These are phyloP conservation scores for Magnusiomyces paraingens DNA, from an alignment of 1,139 yeast genomes.

Conservation along the genomic window DNA sequence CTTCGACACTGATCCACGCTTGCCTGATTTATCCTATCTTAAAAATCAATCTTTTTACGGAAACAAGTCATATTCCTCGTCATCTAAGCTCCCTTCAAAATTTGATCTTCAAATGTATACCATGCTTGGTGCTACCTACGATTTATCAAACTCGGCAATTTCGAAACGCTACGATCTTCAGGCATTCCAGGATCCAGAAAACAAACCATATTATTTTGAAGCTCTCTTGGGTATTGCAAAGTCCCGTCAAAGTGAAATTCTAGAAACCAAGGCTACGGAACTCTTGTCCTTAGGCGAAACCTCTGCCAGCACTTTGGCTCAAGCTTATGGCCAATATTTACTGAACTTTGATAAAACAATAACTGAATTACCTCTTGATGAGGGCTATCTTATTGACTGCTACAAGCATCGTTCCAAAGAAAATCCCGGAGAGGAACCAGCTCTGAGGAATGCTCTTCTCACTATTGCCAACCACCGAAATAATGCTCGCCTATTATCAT, in stretches of 20 bases:
- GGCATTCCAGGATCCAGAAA: conserved; percentile 45
- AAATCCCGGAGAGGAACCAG: conserved; percentile 16
- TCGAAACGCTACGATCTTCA: conserved; percentile 56
- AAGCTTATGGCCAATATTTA: conserved; percentile 51
- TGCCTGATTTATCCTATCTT: too few species aligned
- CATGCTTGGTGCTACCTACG: conserved; percentile 49
- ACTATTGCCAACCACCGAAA: conserved; percentile 19
- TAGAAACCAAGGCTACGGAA: conserved; percentile 48
- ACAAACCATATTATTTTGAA: conserved; percentile 62
- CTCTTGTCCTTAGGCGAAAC: conserved; percentile 51
- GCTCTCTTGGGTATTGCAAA: conserved; percentile 48
- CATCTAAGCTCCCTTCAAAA: background rate
- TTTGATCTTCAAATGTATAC: background rate
- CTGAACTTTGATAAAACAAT: conserved; percentile 30
- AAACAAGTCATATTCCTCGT: too few species aligned
- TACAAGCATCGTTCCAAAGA: conserved; percentile 20
- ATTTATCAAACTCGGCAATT: conserved; percentile 56
- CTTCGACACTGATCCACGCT: background rate
- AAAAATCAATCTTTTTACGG: too few species aligned
- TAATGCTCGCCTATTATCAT: conserved; percentile 37
- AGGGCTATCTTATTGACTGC: conserved; percentile 25
- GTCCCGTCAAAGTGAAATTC: conserved; percentile 40
- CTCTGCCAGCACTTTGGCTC: conserved; percentile 54
- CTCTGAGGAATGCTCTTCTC: conserved; percentile 21
- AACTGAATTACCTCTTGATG: conserved; percentile 17